These are phyloP conservation scores for Sclerotinia subarctica DNA, from an alignment of 2,329 filamentous ascomycete genomes.

Conservation along the genomic window DNA sequence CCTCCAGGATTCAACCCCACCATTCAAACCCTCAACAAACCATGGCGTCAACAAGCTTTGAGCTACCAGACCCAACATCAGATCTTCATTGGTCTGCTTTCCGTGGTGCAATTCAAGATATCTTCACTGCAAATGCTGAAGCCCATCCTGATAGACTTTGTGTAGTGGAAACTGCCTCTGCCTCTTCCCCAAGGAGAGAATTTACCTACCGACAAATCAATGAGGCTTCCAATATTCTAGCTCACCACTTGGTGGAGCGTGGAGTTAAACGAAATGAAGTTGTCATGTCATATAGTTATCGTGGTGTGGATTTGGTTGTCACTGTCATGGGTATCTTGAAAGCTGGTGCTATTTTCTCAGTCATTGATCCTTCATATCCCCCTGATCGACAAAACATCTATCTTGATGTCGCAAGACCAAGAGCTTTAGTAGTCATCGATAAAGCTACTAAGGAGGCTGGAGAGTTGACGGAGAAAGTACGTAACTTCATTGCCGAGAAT, in stretches of 20 bases:
- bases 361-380: slow-evolving; percentile 80
- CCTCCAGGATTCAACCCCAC: slow-evolving; percentile 13
- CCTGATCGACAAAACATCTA: slow-evolving; percentile 78
- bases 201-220: slow-evolving; percentile 88
- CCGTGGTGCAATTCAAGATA: slow-evolving; percentile 57
- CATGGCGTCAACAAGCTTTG: slow-evolving; percentile 27
- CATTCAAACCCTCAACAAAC: slow-evolving; percentile 9
- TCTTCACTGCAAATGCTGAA: slow-evolving; percentile 57
- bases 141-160: slow-evolving; percentile 63
- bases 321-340: slow-evolving; percentile 74
- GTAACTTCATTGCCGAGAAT: slow-evolving; percentile 68
- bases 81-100: slow-evolving; percentile 59
- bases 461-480: slow-evolving; percentile 55
- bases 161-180: slow-evolving; percentile 62
- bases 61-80: slow-evolving; percentile 52
- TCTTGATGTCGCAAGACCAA: slow-evolving; percentile 73
- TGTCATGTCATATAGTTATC: slow-evolving; percentile 87
- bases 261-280: slow-evolving; percentile 79
- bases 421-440: slow-evolving; percentile 68
- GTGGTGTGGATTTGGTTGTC: slow-evolving; percentile 73
- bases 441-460: slow-evolving; percentile 68
- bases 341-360: slow-evolving; percentile 57
- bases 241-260: slow-evolving; percentile 71
- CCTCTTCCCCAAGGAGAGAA: slow-evolving; percentile 51
- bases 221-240: slow-evolving; percentile 76